Conservation (phyloP, 2,329 filamentous ascomycete species). For the Cytospora schulzeri region DNA sequence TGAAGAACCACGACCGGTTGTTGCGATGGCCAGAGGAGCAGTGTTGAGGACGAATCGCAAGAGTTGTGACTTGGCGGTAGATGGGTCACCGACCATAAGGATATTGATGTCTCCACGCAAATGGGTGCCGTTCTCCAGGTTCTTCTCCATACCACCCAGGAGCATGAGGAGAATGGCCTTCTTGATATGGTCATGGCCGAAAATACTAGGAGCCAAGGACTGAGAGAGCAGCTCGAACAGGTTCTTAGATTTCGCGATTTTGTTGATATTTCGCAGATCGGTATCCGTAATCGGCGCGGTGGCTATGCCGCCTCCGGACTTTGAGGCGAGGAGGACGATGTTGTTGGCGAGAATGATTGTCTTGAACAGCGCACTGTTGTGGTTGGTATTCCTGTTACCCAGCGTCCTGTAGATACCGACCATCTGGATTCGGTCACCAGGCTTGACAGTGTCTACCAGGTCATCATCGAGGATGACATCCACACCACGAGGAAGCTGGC, state of each 20-base stretch:
- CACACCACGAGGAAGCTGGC: slow-evolving; percentile 90
- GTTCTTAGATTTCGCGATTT: slow-evolving; percentile 90
- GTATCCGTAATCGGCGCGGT: slow-evolving; percentile 92
- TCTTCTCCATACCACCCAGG: slow-evolving; percentile 95
- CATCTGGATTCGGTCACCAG: slow-evolving; percentile 91
- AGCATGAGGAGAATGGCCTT: slow-evolving; percentile 96
- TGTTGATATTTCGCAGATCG: slow-evolving; percentile 98
- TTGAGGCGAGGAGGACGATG: slow-evolving; percentile 89
- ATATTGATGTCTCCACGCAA: slow-evolving; percentile 98
- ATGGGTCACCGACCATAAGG: slow-evolving; percentile 97
- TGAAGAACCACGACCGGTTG: slow-evolving; percentile 93
- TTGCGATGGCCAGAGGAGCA: slow-evolving; percentile 92
- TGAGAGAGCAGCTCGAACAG: slow-evolving; percentile 92
- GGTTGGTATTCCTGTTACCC: slow-evolving; percentile 88
- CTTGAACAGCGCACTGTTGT: slow-evolving; percentile 91
- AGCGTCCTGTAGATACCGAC: slow-evolving; percentile 96
- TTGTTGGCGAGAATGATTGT: slow-evolving; percentile 94
- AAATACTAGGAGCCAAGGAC: slow-evolving; percentile 94
- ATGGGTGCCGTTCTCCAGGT: slow-evolving; percentile 96
- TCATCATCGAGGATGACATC: slow-evolving; percentile 98
- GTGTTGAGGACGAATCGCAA: slow-evolving; percentile 97
- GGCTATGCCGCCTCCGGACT: slow-evolving; percentile 91
- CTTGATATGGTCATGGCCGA: slow-evolving; percentile 96
- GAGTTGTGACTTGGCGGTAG: slow-evolving; percentile 97
- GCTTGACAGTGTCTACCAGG: slow-evolving; percentile 91